These are phyloP conservation scores for Aspergillus sergii DNA, from an alignment of 2,329 filamentous ascomycete species.

Conservation along the genomic window DNA sequence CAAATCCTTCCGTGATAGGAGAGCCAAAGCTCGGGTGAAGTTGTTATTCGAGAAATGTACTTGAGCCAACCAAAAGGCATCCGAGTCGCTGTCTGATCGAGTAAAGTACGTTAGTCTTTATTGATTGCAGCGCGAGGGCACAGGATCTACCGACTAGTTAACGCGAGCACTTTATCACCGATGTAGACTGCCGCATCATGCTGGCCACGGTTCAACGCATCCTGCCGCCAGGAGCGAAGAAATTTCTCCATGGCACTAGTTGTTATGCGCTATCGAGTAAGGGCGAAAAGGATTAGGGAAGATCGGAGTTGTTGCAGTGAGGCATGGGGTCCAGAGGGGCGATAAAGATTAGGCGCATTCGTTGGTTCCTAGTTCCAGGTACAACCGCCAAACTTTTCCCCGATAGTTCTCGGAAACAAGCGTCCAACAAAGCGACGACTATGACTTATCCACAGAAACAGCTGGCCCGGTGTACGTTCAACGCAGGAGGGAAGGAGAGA, in stretches of 20 bases:
- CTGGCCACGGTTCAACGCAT: conserved; percentile 93
- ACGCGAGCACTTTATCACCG: conserved; percentile 90
- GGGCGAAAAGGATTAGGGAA: not conserved
- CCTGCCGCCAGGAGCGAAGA: conserved; percentile 90
- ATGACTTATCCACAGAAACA: not conserved
- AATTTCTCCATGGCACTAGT: conserved; percentile 76
- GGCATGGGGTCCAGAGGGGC: conserved; percentile 2
- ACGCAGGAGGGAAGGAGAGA: not conserved
- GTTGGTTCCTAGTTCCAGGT: not conserved
- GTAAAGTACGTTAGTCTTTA: not conserved
- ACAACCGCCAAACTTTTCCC: not conserved
- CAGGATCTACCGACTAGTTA: conserved; percentile 71
- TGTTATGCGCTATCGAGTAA: conserved; percentile 1
- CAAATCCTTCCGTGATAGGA: conserved; percentile 82
- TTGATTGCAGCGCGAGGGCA: not conserved
- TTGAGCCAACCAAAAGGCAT: conserved; percentile 97
- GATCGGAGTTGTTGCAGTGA: not conserved
- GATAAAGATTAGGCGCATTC: not conserved
- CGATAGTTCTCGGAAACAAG: not conserved
- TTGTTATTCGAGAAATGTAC: conserved; percentile 95
- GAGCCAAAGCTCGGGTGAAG: conserved; percentile 85
- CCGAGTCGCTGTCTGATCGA: conserved; percentile 77
- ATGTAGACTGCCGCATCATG: conserved; percentile 97
- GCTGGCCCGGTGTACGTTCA: not conserved
- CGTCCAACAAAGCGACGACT: not conserved